phyloP scores from a whole-genome alignment of 371 early-diverging fungal genomes.

The Mortierella sp. region DNA sequence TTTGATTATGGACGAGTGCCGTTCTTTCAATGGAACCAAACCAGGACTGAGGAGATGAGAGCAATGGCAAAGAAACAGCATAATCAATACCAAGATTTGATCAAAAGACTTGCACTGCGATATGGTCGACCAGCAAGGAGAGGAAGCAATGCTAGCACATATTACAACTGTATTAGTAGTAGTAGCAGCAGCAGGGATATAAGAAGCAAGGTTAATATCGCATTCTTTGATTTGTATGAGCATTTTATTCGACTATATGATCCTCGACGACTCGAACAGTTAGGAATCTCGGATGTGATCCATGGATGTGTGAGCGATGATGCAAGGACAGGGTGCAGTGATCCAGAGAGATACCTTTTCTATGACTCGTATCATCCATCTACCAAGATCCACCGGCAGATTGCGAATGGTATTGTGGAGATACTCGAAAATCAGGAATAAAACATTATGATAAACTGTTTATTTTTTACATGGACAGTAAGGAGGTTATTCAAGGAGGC shows the following conservation, averaged over 20 bases:
- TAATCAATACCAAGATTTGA: constrained; percentile 21
- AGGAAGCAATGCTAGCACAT: background rate
- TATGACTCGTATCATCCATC: constrained; percentile 35
- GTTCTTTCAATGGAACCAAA: constrained; percentile 20
- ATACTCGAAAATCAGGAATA: background rate
- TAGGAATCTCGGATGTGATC: constrained; percentile 32
- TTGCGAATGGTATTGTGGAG: constrained; percentile 29
- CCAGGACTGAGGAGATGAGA: constrained; percentile 9
- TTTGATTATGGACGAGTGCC: constrained; percentile 26
- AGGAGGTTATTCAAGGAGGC: background rate
- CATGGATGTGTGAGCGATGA: constrained; percentile 27
- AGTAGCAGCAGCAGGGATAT: background rate
- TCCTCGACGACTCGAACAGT: constrained; percentile 9
- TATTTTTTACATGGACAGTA: background rate
- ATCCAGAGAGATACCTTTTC: constrained; percentile 22
- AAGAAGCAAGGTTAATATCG: constrained; percentile 18
- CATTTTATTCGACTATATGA: constrained; percentile 7
- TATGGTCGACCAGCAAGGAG: constrained; percentile 14
- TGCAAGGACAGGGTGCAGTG: constrained; percentile 6
- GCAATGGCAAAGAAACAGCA: constrained; percentile 20
- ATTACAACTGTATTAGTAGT: constrained; percentile 9
- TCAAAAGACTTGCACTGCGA: constrained; percentile 2
- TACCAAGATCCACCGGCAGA: constrained; percentile 34
- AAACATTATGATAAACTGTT: background rate
- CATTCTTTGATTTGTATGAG: constrained; percentile 37